Conservation (phyloP, 805 yeast species). For the Saccharomycopsis synnaedendra region DNA sequence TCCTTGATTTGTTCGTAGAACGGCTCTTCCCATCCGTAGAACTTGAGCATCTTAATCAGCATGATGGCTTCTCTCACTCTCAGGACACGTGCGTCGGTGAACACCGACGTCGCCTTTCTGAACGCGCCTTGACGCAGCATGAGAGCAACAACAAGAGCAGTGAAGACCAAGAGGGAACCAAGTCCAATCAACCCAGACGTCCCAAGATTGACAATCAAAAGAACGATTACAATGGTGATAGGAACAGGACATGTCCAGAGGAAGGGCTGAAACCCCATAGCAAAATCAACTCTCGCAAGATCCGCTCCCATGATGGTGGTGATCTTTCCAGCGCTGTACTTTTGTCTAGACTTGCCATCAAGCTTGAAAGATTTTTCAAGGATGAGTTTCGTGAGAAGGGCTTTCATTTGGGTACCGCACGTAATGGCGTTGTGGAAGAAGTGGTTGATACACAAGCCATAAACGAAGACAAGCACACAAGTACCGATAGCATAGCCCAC, state of each 20-base stretch:
- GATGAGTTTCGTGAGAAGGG: constrained; percentile 53
- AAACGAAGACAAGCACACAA: constrained; percentile 29
- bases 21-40: constrained; percentile 80
- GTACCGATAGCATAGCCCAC: constrained; percentile 51
- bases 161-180: constrained; percentile 28
- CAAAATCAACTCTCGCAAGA: constrained; percentile 61
- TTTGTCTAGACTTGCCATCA: constrained; percentile 38
- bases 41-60: constrained; percentile 62
- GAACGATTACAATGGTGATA: constrained; percentile 45
- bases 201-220: constrained; percentile 57
- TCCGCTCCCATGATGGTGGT: constrained; percentile 73
- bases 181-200: constrained; percentile 58
- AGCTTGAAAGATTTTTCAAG: constrained; percentile 53
- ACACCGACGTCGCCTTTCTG: constrained; percentile 43
- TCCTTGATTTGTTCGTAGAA: constrained; percentile 42
- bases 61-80: constrained; percentile 50
- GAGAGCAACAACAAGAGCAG: constrained; percentile 26
- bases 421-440: constrained; percentile 38
- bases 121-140: constrained; percentile 33
- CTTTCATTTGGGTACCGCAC: constrained; percentile 57
- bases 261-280: constrained; percentile 49
- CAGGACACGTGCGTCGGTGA: constrained; percentile 54
- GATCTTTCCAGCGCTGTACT: constrained; percentile 47
- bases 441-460: constrained; percentile 37
- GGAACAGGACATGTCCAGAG: constrained; percentile 46